Conservation (phyloP, 441 rosid species). For the Francoa sonchifolia region DNA sequence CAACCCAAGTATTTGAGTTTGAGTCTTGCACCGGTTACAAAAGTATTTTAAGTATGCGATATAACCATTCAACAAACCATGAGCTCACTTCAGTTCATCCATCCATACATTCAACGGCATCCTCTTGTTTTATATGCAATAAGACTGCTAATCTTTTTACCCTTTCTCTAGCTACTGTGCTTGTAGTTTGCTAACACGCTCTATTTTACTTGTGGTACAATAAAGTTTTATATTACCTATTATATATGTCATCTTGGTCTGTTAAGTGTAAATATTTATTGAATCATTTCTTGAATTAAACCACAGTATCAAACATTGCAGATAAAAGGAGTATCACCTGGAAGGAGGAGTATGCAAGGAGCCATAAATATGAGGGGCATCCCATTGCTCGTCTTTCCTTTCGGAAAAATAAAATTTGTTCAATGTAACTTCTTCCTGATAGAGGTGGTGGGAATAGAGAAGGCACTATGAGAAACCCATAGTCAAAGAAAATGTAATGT, state of each 20-base stretch:
- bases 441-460: slow-evolving; percentile 66
- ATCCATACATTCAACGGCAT: too few relatives aligned
- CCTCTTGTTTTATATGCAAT: too few relatives aligned
- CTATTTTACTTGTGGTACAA: too few relatives aligned
- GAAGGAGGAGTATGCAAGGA: slow-evolving; percentile 40
- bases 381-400: slow-evolving; percentile 43
- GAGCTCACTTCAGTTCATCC: too few relatives aligned
- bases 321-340: slow-evolving; percentile 48
- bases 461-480: slow-evolving; percentile 56
- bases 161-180: too few relatives aligned
- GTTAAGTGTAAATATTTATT: neutral
- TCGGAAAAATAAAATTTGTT: slow-evolving; percentile 42
- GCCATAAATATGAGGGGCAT: slow-evolving; percentile 77
- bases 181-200: too few relatives aligned
- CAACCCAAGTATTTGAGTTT: too few relatives aligned
- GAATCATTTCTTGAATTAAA: neutral
- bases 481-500: slow-evolving; percentile 9
- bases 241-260: neutral
- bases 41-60: too few relatives aligned
- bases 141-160: too few relatives aligned
- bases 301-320: neutral
- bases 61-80: too few relatives aligned
- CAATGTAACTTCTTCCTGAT: slow-evolving; percentile 58
- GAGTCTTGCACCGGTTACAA: too few relatives aligned
- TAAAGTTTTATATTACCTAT: too few relatives aligned